Base-by-base conservation (phyloP, 305 asterid genomes). In the Fraxinus sp. region DNA sequence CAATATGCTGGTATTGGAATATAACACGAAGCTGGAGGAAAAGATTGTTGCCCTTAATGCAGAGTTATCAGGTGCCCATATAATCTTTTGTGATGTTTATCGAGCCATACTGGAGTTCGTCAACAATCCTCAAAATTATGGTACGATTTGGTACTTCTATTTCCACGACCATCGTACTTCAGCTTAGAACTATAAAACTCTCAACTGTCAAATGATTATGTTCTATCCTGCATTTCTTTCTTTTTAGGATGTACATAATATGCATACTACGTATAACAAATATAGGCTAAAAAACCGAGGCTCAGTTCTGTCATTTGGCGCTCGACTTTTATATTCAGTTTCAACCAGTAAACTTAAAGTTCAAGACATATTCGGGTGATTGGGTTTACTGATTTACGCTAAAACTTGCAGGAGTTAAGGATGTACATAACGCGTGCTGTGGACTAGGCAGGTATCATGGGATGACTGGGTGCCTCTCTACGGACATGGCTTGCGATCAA, bases 371-470 rank as follows among this genome's bases (percentile, higher is more conserved):
- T 57, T 5, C 26, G 10, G 10, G 66, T 22, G 16, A 62, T 62
- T 62, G 11, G 1, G 32, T 64, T 64, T 66, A 24, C 74, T 24
- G 32, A 26, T 28, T 2, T 10, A 28, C 9, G 18, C 37, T 36
- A 1, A 30, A 33, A 49, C 26, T n/a, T 77, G 88, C 82, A 92
- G 94, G 94, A 8, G 86, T 92, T 28, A 77, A 83, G 77, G 96
- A 91, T 78, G 93, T 88, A 32, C 77, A 39, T 81, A 90, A 80
- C 36, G 94, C 94, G 3, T 92, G 94, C 76, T 92, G 96, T 78
- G 96, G 93, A 30, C 32, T 24, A 66, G 92, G 90, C 35, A 79
- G 13, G 22, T 86, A 84, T 5, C 90, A 87, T 11, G 89, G 84
- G 35, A 81, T 7, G 79, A 82, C 82, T 7, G 91, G 94, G 9